Conservation (phyloP, 306 rosid species). For the Alnus glutinosa region DNA sequence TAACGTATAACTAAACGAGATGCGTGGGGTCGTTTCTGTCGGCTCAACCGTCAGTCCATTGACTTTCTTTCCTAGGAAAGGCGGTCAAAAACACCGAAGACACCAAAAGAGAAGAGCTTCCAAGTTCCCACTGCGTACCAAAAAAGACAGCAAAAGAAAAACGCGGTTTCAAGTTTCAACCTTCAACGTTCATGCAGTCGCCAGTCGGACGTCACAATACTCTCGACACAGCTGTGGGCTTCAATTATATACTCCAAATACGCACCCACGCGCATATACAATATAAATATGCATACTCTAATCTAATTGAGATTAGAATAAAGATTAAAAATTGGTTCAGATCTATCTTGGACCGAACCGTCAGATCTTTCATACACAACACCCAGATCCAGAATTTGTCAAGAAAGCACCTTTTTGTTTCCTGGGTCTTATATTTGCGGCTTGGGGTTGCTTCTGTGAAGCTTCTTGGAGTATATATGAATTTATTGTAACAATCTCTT, state of each 20-base stretch:
- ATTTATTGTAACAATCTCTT: slow-evolving; percentile 29
- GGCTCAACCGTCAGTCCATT: slow-evolving; percentile 21
- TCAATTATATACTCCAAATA: slow-evolving; percentile 31
- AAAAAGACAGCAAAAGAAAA: slow-evolving; percentile 32
- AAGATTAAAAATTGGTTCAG: slow-evolving; percentile 27
- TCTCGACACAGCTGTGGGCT: slow-evolving; percentile 60
- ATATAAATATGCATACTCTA: slow-evolving; percentile 6
- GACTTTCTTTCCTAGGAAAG: background rate
- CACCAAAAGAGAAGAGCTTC: background rate
- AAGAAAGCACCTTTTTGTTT: slow-evolving; percentile 14
- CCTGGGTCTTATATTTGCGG: slow-evolving; percentile 26
- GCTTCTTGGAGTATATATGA: slow-evolving; percentile 31
- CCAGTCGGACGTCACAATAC: slow-evolving; percentile 31
- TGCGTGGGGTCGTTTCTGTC: slow-evolving; percentile 32
- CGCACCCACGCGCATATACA: slow-evolving; percentile 1
- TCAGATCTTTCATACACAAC: slow-evolving; percentile 21
- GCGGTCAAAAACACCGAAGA: slow-evolving; percentile 25
- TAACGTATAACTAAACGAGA: background rate
- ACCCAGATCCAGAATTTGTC: slow-evolving; percentile 38
- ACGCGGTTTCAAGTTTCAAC: slow-evolving; percentile 64
- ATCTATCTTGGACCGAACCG: slow-evolving; percentile 36
- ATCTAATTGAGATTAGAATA: slow-evolving; percentile 17
- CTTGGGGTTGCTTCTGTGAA: slow-evolving; percentile 39
- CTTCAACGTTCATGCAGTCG: slow-evolving; percentile 54
- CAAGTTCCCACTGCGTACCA: background rate